A percentile compares a stretch with the other conserved stretches of the same genome.
Evolutionary conservation across 2,329 filamentous ascomycete genomes (phyloP).

Genomic region (Nothophaeocryptopus gaeumannii): DNA sequence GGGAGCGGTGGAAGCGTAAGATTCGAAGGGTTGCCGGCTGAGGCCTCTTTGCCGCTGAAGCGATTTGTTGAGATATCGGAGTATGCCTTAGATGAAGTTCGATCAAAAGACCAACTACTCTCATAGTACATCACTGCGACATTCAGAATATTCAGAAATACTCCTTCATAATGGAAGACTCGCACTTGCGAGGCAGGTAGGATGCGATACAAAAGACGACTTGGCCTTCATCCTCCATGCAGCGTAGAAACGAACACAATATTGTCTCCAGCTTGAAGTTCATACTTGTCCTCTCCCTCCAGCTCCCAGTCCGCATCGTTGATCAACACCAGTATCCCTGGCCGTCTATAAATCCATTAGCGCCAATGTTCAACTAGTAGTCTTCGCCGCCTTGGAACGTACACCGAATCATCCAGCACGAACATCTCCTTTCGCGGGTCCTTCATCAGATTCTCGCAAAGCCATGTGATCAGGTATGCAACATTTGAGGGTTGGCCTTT

Average conservation of each 20-base stretch:
- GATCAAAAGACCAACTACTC: too few species aligned
- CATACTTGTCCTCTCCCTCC: slow-evolving; percentile 88
- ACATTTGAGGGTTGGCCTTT: slow-evolving; percentile 65
- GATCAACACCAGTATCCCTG: slow-evolving; percentile 91
- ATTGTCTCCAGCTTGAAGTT: slow-evolving; percentile 76
- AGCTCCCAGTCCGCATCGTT: slow-evolving; percentile 99
- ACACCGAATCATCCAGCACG: slow-evolving; percentile 84
- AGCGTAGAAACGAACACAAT: slow-evolving; percentile 95
- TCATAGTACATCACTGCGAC: too few species aligned
- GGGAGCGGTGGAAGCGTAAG: too few species aligned
- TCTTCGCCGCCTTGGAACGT: neutral
- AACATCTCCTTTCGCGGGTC: slow-evolving; percentile 85
- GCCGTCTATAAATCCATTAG: slow-evolving; percentile 59
- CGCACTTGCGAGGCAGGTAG: too few species aligned
- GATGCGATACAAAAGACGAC: too few species aligned
- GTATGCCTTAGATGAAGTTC: too few species aligned
- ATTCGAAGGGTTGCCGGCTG: too few species aligned
- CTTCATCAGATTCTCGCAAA: slow-evolving; percentile 80
- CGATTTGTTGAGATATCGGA: too few species aligned
- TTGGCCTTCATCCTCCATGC: slow-evolving; percentile 70
- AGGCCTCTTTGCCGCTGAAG: too few species aligned
- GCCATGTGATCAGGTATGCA: slow-evolving; percentile 71
- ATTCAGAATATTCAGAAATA: too few species aligned
- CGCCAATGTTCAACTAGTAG: neutral
- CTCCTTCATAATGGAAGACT: too few species aligned